These are phyloP conservation scores for Quambalaria eucalypti DNA, from an alignment of 1,284 basidiomycete species.

Conservation along the genomic window DNA sequence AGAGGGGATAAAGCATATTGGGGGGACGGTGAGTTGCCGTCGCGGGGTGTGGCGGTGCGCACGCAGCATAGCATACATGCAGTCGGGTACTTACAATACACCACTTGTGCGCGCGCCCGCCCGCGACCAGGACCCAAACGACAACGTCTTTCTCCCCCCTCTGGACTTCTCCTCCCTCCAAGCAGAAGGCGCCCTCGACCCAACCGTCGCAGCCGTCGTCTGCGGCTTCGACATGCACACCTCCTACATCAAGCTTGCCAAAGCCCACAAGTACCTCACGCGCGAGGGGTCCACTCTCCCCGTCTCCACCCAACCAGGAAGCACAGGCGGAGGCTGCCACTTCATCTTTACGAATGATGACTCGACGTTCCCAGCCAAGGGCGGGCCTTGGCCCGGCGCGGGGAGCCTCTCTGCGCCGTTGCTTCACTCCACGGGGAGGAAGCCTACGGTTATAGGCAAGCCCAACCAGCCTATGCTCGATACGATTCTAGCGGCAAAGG, in stretches of 20 bases:
- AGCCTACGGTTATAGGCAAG: slow-evolving; percentile 76
- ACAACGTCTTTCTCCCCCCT: slow-evolving; percentile 67
- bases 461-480: slow-evolving; percentile 86
- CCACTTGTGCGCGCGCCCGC: slow-evolving; percentile 38
- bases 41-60: neutral
- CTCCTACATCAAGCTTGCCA: slow-evolving; percentile 78
- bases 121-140: slow-evolving; percentile 75
- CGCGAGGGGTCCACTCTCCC: slow-evolving; percentile 26
- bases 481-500: slow-evolving; percentile 65
- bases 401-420: slow-evolving; percentile 77
- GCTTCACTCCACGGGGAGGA: slow-evolving; percentile 59
- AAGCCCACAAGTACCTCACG: slow-evolving; percentile 78
- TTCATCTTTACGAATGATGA: slow-evolving; percentile 93
- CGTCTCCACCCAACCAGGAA: slow-evolving; percentile 31
- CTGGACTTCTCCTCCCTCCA: slow-evolving; percentile 60
- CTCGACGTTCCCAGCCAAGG: slow-evolving; percentile 71
- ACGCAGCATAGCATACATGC: no score
- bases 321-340: slow-evolving; percentile 64
- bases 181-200: slow-evolving; percentile 55
- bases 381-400: slow-evolving; percentile 65
- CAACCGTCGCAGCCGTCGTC: slow-evolving; percentile 75
- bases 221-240: slow-evolving; percentile 58
- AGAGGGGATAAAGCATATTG: slow-evolving; percentile 69
- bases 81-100: no score
- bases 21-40: slow-evolving; percentile 65